phyloP scores from a whole-genome alignment of 176 grass and related monocot species.

The Cenchrus fungigraminus region DNA sequence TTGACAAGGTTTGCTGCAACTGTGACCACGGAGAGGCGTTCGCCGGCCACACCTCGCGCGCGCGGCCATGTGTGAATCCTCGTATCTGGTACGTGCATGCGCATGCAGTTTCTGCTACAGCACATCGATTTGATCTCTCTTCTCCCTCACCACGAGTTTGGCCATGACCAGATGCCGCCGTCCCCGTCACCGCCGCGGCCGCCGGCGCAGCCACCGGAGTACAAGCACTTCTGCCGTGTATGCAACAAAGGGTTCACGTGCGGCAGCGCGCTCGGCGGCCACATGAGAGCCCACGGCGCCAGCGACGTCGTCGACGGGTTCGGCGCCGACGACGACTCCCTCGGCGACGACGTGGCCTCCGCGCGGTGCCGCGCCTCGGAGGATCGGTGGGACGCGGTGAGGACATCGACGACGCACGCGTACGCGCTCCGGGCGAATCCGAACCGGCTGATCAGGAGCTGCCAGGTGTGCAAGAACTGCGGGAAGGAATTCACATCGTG shows the following conservation, averaged over 20 bases:
- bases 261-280: conserved; percentile 85
- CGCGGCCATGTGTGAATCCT: conserved; percentile 26
- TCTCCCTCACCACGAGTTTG: neutral
- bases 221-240: conserved; percentile 81
- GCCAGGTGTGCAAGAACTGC: conserved; percentile 74
- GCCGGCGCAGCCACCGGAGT: conserved; percentile 37
- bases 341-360: conserved; percentile 18
- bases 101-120: neutral
- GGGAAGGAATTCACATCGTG: conserved; percentile 69
- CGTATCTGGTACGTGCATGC: conserved; percentile 26
- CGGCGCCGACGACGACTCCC: conserved; percentile 4
- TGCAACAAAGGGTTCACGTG: conserved; percentile 87
- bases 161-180: conserved; percentile 44
- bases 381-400: conserved; percentile 15
- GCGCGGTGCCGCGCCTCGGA: conserved; percentile 14
- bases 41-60: neutral
- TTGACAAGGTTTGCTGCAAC: conserved; percentile 1
- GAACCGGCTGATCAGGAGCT: conserved; percentile 55
- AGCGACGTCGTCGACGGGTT: conserved; percentile 40
- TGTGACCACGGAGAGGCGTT: neutral
- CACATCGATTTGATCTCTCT: neutral
- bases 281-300: conserved; percentile 86
- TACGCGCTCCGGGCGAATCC: conserved; percentile 76
- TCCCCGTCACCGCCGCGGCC: conserved; percentile 42
- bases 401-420: conserved; percentile 45